phyloP scores from a whole-genome alignment of 2,329 filamentous ascomycete genomes.

The Endothia cerciana region DNA sequence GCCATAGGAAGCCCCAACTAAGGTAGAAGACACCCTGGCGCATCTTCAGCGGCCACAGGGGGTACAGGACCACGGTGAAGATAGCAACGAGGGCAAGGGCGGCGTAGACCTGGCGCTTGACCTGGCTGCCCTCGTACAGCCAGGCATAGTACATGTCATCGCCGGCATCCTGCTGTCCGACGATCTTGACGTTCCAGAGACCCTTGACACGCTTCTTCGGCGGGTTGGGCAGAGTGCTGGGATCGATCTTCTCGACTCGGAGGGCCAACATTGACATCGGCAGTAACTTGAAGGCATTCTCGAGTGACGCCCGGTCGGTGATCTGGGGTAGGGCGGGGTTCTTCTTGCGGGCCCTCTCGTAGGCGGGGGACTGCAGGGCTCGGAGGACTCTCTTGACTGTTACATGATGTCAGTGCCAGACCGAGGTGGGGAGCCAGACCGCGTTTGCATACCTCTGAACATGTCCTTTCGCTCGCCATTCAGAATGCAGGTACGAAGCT shows the following conservation, averaged over 20 bases:
- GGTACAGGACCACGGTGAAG: conserved; percentile 90
- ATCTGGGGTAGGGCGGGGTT: conserved; percentile 87
- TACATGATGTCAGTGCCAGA: conserved; percentile 28
- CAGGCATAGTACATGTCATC: conserved; percentile 95
- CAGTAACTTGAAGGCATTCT: conserved; percentile 93
- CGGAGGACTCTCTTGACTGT: conserved; percentile 94
- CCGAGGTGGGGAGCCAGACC: conserved; percentile 8
- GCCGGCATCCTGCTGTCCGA: conserved; percentile 88
- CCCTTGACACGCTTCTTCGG: conserved; percentile 92
- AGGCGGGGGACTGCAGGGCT: conserved; percentile 84
- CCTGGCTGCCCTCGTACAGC: conserved; percentile 92
- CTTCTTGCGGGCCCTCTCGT: conserved; percentile 87
- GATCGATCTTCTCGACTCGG: conserved; percentile 82
- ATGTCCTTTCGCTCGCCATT: conserved; percentile 98
- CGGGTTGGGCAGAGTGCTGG: conserved; percentile 70
- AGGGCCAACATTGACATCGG: conserved; percentile 93
- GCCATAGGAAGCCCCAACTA: conserved; percentile 87
- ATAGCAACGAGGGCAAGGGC: conserved; percentile 80
- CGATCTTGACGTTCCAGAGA: conserved; percentile 92
- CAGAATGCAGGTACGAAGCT: conserved; percentile 87
- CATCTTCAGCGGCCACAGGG: conserved; percentile 90
- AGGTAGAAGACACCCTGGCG: conserved; percentile 96
- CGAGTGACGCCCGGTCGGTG: conserved; percentile 80
- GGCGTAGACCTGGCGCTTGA: conserved; percentile 92
- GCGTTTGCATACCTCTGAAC: conserved; percentile 74